Base-by-base conservation (phyloP, 2,329 filamentous ascomycete species). In the Chrysoporthe puriensis region DNA sequence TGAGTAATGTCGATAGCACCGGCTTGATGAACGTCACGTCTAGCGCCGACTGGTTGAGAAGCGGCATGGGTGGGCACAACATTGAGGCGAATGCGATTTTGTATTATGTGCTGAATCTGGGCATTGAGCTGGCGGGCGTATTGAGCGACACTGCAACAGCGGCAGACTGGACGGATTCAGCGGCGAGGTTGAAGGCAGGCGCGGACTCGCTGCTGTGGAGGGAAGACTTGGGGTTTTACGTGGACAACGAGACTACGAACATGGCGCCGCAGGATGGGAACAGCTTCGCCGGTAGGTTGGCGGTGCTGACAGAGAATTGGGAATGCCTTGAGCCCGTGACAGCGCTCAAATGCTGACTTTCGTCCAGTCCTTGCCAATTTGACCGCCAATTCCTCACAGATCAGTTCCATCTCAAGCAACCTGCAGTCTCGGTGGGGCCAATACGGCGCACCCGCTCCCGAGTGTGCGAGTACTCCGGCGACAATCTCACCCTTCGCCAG, bases 41-140 rank as follows among this genome's bases (percentile, higher is more conserved):
- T n/a, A 76, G 76, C 16, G 75, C 80, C 32, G 84, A 86, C 71
- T 86, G 84, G 84, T 81, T 83, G 13, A 77, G 83, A n/a, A 83
- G 80, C 72, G 79, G 81, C 26, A 82, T 84, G 72, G 80, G 79
- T 16, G 83, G 81, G 64, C 83, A 85, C 69, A 86, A 84, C 69
- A 80, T 79, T 18, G 83, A 86, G 74, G 83, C 82, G 3, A 84
- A 82, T 70, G 82, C 84, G 68, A 84, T 86, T 16, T 72, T 86
- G n/a, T 83, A 84, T 67, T 78, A 84, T 66, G 85, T 83, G 0
- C 77, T 88, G 52, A 79, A 79, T 18, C 82, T 83, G 54, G 83
- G 79, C 11, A 78, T 83, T 62, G 73, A 76, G 9, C 80, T 88
- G 1, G 83, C 83, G 3, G 71, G 73, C 8, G 84, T 80, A 66